Evolutionary conservation across 2,329 filamentous ascomycete genomes (phyloP).

Genomic region (Sclerotinia sclerotiorum): DNA sequence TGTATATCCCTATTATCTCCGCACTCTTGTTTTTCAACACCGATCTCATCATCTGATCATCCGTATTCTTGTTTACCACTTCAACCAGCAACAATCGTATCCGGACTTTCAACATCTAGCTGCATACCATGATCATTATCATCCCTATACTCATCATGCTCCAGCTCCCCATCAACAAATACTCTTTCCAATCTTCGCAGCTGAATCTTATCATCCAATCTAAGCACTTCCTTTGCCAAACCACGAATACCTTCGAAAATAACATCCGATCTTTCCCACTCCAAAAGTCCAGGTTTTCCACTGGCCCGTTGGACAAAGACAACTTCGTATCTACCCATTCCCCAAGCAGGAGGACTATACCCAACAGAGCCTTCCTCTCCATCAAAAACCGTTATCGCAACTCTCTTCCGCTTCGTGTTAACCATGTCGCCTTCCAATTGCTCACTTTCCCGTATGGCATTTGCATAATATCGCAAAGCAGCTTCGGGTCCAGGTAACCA

Average conservation of each 20-base stretch:
- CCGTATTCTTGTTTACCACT: not conserved
- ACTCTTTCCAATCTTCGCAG: conserved; percentile 30
- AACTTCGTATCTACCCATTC: conserved; percentile 29
- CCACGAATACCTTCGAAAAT: conserved; percentile 34
- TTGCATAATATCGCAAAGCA: conserved; percentile 56
- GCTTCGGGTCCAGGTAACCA: conserved; percentile 68
- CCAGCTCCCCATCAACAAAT: conserved; percentile 23
- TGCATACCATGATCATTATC: conserved; percentile 30
- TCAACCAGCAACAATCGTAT: conserved; percentile 33
- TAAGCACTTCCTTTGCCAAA: conserved; percentile 29
- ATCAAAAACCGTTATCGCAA: conserved; percentile 35
- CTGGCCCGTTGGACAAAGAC: conserved; percentile 33
- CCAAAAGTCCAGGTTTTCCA: conserved; percentile 31
- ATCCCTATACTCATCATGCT: conserved; percentile 8
- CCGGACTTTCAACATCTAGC: conserved; percentile 36
- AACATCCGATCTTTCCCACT: conserved; percentile 33
- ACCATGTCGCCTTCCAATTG: conserved; percentile 19
- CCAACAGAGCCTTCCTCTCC: conserved; percentile 24
- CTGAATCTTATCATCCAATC: conserved; percentile 30
- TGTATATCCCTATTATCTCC: not conserved
- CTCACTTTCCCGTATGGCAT: conserved; percentile 30
- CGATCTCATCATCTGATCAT: not conserved
- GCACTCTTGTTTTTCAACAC: not conserved
- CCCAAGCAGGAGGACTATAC: conserved; percentile 37
- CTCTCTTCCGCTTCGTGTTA: conserved; percentile 22